These are phyloP conservation scores for Xylariaceae sp. DNA, from an alignment of 2,329 filamentous ascomycete genomes.

Conservation along the genomic window DNA sequence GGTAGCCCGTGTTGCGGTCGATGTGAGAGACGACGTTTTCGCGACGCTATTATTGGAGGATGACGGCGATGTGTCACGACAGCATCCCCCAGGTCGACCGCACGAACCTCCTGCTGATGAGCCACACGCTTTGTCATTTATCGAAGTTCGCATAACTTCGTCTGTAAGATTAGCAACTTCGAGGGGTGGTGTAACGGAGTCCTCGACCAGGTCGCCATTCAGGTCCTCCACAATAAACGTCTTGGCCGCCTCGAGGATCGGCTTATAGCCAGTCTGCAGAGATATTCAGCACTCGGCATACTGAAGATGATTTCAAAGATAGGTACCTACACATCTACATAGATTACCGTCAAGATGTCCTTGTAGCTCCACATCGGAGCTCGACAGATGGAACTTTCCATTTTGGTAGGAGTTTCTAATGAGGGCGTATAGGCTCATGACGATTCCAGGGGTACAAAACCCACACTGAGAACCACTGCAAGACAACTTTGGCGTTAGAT, in stretches of 20 bases:
- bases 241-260: slow-evolving; percentile 89
- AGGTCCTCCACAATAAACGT: slow-evolving; percentile 68
- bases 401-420: slow-evolving; percentile 53
- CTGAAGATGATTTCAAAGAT: slow-evolving; percentile 54
- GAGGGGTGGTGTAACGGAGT: background rate
- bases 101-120: slow-evolving; percentile 13
- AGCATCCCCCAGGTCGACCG: slow-evolving; percentile 41
- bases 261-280: slow-evolving; percentile 75
- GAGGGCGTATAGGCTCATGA: slow-evolving; percentile 93
- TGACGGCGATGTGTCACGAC: slow-evolving; percentile 46
- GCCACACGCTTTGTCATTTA: slow-evolving; percentile 5
- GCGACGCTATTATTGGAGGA: slow-evolving; percentile 68
- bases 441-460: slow-evolving; percentile 94
- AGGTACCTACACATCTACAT: slow-evolving; percentile 50
- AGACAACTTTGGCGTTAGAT: slow-evolving; percentile 38
- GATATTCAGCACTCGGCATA: slow-evolving; percentile 1
- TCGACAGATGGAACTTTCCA: slow-evolving; percentile 68
- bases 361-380: slow-evolving; percentile 76
- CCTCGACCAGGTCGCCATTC: slow-evolving; percentile 41
- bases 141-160: background rate
- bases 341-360: slow-evolving; percentile 95
- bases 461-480: slow-evolving; percentile 83
- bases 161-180: slow-evolving; percentile 1
- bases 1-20: slow-evolving; percentile 67
- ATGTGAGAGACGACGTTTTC: slow-evolving; percentile 51